phyloP scores from a whole-genome alignment of 2,329 filamentous ascomycete genomes.

The Rhynchosporium agropyri region DNA sequence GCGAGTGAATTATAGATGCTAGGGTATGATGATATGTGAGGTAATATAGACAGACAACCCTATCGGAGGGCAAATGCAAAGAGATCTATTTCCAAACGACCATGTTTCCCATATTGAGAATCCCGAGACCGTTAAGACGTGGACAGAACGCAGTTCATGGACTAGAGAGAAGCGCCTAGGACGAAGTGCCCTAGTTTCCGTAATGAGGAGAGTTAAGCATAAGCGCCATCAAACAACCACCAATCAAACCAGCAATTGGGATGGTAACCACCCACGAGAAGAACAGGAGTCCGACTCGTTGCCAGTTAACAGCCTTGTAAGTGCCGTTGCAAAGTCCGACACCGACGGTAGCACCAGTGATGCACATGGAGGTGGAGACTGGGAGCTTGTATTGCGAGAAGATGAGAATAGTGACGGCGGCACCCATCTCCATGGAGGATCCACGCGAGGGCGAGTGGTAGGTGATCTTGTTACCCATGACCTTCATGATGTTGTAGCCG shows the following conservation, averaged over 20 bases:
- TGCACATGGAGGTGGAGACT: conserved; percentile 78
- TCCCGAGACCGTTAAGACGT: too few species aligned
- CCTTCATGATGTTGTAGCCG: conserved; percentile 85
- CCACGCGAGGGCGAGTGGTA: conserved; percentile 63
- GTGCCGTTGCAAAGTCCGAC: conserved; percentile 78
- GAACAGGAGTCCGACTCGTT: conserved; percentile 68
- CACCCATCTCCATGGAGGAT: conserved; percentile 79
- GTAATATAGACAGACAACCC: too few species aligned
- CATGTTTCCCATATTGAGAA: too few species aligned
- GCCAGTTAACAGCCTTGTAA: conserved; percentile 73
- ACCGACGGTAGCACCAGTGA: conserved; percentile 77
- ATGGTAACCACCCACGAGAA: conserved; percentile 70
- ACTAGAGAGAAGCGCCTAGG: too few species aligned
- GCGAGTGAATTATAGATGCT: too few species aligned
- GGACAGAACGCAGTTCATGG: too few species aligned
- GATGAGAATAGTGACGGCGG: conserved; percentile 74
- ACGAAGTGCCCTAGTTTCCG: not conserved
- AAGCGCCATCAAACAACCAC: conserved; percentile 48
- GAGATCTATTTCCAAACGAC: too few species aligned
- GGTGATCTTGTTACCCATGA: conserved; percentile 82
- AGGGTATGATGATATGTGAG: too few species aligned
- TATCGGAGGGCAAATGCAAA: too few species aligned
- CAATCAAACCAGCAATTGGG: conserved; percentile 43
- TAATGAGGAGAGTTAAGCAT: conserved; percentile 57
- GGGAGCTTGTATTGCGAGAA: conserved; percentile 76